These are phyloP conservation scores for Pseudomonodictys pantanalensis DNA, from an alignment of 495 filamentous ascomycete genomes.

Conservation along the genomic window DNA sequence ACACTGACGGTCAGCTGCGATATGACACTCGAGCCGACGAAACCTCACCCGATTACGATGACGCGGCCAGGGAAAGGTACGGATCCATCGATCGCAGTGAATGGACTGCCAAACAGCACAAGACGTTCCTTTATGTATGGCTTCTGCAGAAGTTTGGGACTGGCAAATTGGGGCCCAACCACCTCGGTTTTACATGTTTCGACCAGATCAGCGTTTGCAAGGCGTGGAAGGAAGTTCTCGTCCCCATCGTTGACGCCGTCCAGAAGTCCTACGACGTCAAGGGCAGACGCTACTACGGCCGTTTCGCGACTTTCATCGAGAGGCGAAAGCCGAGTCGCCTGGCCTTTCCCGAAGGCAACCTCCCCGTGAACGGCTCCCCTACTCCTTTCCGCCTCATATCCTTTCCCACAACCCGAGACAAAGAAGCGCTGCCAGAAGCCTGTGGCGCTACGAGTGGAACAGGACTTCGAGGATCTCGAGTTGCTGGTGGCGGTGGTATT, in stretches of 20 bases:
- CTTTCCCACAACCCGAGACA: background rate
- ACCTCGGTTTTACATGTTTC: conserved; percentile 14
- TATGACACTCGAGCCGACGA: conserved; percentile 11
- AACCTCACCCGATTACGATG: background rate
- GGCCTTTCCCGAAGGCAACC: conserved; percentile 19
- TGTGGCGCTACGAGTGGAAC: background rate
- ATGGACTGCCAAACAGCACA: conserved; percentile 9
- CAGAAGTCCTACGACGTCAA: conserved; percentile 4
- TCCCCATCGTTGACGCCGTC: conserved; percentile 21
- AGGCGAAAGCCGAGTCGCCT: conserved; percentile 2
- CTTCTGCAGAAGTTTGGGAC: conserved; percentile 16
- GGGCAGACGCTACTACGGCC: conserved; percentile 15
- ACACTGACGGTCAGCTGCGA: conserved; percentile 11
- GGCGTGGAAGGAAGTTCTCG: conserved; percentile 15
- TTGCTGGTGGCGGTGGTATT: no score
- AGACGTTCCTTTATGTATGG: conserved; percentile 20
- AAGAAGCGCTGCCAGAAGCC: background rate
- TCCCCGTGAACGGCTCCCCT: background rate
- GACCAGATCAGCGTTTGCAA: background rate
- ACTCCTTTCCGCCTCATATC: background rate
- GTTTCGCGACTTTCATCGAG: conserved; percentile 22
- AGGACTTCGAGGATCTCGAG: no score
- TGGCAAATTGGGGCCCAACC: conserved; percentile 10
- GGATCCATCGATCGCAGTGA: background rate
- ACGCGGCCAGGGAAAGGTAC: background rate